Base-by-base conservation (phyloP, 1,284 basidiomycete species). In the Nidula niveotomentosa region DNA sequence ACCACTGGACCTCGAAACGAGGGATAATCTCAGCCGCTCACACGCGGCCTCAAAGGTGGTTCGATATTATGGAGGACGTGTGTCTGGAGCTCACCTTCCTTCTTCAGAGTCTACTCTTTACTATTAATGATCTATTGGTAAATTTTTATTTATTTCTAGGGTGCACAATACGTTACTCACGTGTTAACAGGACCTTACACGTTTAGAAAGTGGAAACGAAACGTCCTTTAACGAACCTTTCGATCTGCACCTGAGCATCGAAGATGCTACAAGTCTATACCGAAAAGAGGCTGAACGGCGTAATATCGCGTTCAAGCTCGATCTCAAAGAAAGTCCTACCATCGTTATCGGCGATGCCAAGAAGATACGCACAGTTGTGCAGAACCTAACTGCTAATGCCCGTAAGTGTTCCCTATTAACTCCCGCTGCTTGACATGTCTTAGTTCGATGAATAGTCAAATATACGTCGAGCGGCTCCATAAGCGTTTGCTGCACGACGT, bases 171-270 rank as follows among this genome's bases (percentile, higher is more conserved):
- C 49, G 35, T 49, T 37, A 12, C 23, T 1, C 15, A 55, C 4
- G 46, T 18, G 34, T 30, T n/a, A 53, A 6, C 56, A 85, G 83
- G 93, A 95, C 69, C 79, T 94, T 6, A 94, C 93, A 0, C 80
- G 91, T 8, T 79, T 93, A 35, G 93, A 95, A 68, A 88, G 82
- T 51, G 92, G 91, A 15, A 84, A 89, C 58, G 87, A 91, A 64
- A 90, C 88, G 0, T 88, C 86, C 1, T 88, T 92, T 69, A 88
- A 88, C 65, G 93, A 95, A 66, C 89, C 90, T 0, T 94, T 95
- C 63, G 81, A 94, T 65, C 73, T 95, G 6, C 79, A 78, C 13
- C 70, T 75, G n/a, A 80, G 83, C 0, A 86, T 95, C 55, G 70
- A 81, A 47, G 90, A 93, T 48, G 89, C 92, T 0, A 81, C 86